Evolutionary conservation across 2,329 filamentous ascomycete species (phyloP).

Genomic region (Calonectria hongkongensis): DNA sequence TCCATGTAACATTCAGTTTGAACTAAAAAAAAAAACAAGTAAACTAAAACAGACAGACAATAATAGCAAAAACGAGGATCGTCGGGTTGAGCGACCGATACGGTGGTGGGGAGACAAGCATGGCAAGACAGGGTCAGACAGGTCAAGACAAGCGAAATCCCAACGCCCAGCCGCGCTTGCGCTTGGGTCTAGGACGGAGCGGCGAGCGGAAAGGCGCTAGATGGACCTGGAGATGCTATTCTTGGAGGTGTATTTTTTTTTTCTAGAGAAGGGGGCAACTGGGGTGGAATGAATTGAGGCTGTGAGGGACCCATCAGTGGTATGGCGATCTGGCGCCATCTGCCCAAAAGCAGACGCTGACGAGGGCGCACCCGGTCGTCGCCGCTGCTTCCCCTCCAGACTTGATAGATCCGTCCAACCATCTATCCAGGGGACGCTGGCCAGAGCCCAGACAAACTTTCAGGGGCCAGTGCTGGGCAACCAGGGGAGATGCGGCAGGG

Average conservation of each 20-base stretch:
- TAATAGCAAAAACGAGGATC: slow-evolving; percentile 3
- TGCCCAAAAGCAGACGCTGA: slow-evolving; percentile 23
- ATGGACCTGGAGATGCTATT: slow-evolving; percentile 48
- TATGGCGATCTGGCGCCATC: slow-evolving; percentile 52
- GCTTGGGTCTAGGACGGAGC: slow-evolving; percentile 44
- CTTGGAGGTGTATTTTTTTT: slow-evolving; percentile 43
- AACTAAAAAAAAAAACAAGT: slow-evolving; percentile 13
- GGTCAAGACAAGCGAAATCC: slow-evolving; percentile 4
- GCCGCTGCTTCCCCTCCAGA: slow-evolving; percentile 33
- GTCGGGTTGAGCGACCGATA: slow-evolving; percentile 24
- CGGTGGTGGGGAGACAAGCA: slow-evolving; percentile 8
- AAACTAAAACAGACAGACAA: neutral
- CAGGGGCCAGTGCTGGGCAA: slow-evolving; percentile 43
- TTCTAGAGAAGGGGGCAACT: slow-evolving; percentile 36
- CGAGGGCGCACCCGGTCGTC: slow-evolving; percentile 31
- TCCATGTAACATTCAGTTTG: neutral
- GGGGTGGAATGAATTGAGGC: slow-evolving; percentile 50
- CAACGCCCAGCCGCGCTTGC: slow-evolving; percentile 48
- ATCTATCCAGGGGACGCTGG: slow-evolving; percentile 32
- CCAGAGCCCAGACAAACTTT: slow-evolving; percentile 35
- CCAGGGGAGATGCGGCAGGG: slow-evolving; percentile 42
- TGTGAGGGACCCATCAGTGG: slow-evolving; percentile 51
- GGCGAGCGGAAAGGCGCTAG: slow-evolving; percentile 48
- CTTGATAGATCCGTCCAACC: slow-evolving; percentile 24
- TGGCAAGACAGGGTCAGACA: slow-evolving; percentile 10